phyloP scores from a whole-genome alignment of 495 filamentous ascomycete genomes.

The Penicillium coffeae region DNA sequence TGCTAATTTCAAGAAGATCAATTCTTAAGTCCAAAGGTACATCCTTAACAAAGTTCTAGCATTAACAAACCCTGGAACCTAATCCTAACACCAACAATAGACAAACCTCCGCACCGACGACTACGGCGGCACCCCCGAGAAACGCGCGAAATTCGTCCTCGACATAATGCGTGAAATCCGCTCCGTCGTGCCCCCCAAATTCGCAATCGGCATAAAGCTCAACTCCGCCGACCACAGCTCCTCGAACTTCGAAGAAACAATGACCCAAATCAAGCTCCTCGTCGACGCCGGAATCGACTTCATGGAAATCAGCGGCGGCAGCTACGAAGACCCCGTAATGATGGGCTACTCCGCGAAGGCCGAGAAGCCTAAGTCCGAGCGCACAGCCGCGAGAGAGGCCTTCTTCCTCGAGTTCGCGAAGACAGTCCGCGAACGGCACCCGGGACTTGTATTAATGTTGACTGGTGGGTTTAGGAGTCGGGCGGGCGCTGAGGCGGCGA shows the following conservation, averaged over 20 bases:
- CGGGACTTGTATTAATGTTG: constrained; percentile 45
- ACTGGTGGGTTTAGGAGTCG: constrained; percentile 56
- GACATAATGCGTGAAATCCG: constrained; percentile 42
- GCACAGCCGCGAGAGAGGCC: constrained; percentile 52
- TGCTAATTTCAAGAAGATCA: constrained; percentile 28
- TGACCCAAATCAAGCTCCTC: constrained; percentile 52
- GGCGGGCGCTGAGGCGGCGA: constrained; percentile 49
- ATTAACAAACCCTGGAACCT: too few relatives aligned
- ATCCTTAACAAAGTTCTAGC: too few relatives aligned
- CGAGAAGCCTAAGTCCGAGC: constrained; percentile 21
- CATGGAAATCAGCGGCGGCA: constrained; percentile 58
- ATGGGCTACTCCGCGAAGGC: constrained; percentile 17
- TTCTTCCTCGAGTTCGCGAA: constrained; percentile 59
- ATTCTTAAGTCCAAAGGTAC: constrained; percentile 40
- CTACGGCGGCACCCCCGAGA: constrained; percentile 45
- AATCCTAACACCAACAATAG: too few relatives aligned
- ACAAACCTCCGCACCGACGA: constrained; percentile 45
- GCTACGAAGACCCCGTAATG: constrained; percentile 51
- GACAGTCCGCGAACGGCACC: constrained; percentile 40
- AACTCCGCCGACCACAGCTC: constrained; percentile 56
- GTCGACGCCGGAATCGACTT: constrained; percentile 55
- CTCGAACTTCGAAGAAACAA: constrained; percentile 41
- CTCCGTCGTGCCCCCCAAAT: constrained; percentile 40
- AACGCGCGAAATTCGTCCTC: constrained; percentile 45
- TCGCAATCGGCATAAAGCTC: constrained; percentile 59